Evolutionary conservation across 306 rosid genomes (phyloP).

Genomic region (Quercus cerris): DNA sequence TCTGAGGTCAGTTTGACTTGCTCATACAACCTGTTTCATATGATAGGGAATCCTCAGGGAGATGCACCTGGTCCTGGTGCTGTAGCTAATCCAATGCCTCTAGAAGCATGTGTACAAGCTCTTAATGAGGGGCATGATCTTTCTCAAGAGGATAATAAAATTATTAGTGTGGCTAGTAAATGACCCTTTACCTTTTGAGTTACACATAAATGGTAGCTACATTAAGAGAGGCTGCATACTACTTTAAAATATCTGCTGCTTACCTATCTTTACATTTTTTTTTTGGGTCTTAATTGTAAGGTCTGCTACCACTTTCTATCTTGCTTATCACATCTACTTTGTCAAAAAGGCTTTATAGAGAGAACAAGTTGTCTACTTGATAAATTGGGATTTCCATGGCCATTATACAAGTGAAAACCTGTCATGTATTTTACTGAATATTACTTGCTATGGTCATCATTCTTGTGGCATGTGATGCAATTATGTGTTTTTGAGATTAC

Average conservation of each 20-base stretch:
- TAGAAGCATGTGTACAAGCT: conserved; percentile 3
- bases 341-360: background rate
- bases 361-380: no score
- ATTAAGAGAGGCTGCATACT: background rate
- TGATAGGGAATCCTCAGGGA: background rate
- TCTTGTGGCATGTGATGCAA: background rate
- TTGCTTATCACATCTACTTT: background rate
- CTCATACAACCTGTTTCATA: conserved; percentile 13
- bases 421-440: background rate
- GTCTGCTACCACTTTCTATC: background rate
- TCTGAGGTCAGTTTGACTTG: conserved; percentile 58
- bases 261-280: background rate
- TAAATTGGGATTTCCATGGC: background rate
- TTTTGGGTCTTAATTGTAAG: background rate
- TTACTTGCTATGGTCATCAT: background rate
- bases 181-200: background rate
- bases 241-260: background rate
- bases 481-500: background rate
- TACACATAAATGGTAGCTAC: background rate
- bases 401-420: background rate
- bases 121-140: conserved; percentile 4
- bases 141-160: background rate
- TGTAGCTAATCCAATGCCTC: background rate
- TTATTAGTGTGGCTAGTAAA: background rate
- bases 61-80: background rate